A percentile compares a stretch with the other conserved stretches of the same genome.
phyloP scores from a whole-genome alignment of 1,139 yeast genomes.

The Yamadazyma membranifaciens region DNA sequence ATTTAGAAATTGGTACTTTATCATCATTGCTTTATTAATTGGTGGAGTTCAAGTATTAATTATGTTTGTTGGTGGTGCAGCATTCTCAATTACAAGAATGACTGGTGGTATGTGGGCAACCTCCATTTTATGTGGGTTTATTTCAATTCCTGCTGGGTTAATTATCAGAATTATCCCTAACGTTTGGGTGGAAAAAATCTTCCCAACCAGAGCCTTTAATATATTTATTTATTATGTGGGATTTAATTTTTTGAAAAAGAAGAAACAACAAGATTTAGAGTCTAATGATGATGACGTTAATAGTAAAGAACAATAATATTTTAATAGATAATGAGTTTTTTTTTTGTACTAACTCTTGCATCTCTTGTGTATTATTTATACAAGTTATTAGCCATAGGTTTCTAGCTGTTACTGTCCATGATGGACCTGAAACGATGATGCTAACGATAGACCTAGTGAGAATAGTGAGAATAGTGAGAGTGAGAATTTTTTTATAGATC shows the following conservation, averaged over 20 bases:
- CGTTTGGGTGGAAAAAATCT: slow-evolving; percentile 62
- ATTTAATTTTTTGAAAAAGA: slow-evolving; percentile 41
- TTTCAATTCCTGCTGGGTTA: slow-evolving; percentile 79
- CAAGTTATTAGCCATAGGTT: too few species aligned
- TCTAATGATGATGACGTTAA: slow-evolving; percentile 16
- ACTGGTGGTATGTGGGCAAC: slow-evolving; percentile 88
- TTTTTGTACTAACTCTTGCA: not conserved
- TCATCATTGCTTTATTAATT: slow-evolving; percentile 68
- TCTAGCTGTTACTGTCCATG: too few species aligned
- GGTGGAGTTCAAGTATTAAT: slow-evolving; percentile 83
- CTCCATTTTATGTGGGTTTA: slow-evolving; percentile 78
- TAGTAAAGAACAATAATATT: not conserved
- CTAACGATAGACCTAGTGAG: too few species aligned
- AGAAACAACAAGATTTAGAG: slow-evolving; percentile 27
- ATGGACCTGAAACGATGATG: too few species aligned
- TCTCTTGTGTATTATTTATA: not conserved
- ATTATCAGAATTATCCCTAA: slow-evolving; percentile 82
- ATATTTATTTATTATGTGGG: slow-evolving; percentile 46
- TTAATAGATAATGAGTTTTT: not conserved
- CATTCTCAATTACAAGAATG: slow-evolving; percentile 78
- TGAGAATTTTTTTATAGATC: too few species aligned
- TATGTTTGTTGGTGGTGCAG: slow-evolving; percentile 97
- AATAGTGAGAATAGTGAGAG: too few species aligned
- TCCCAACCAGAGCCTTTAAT: slow-evolving; percentile 64
- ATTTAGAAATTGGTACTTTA: slow-evolving; percentile 77